Base-by-base conservation (phyloP, 164 flowering plant species). In the Tetracentron sinense region DNA sequence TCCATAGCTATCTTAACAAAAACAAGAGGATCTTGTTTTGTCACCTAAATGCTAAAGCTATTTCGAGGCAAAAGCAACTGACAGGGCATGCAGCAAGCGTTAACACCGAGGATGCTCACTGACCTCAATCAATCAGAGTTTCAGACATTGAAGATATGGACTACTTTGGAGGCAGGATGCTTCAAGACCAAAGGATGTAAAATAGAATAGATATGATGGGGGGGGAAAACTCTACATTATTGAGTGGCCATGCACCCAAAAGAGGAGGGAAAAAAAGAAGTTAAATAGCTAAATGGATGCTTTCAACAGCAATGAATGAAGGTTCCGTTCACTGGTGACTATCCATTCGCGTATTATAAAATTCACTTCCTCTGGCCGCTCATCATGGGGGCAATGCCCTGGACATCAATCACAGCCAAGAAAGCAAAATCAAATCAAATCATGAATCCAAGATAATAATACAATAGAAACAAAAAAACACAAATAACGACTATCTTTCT, bases 331-430 rank as follows among this genome's bases (percentile, higher is more conserved):
- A 22, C 17, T 28, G 10, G 30, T 56, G 19, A 26, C 23, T 11
- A 81, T 64, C 96, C 97, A 92, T 69, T 84, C 78, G 17, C 70
- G 16, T 7, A 92, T 73, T 4, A 83, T 79, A n/a, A 76, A 67
- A 73, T 89, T 92, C 52, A 89, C 96, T 70, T 75, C 78, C 61
- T 81, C 82, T 47, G 97, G 96, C 67, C 29, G 60, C 82, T 89
- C 97, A 64, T 92, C 97, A 42, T 92, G 97, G 16, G 97, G 93
- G 67, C 97, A 91, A 63, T 92, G 96, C 7, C 97, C 97, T 89
- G 81, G 19, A 62, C 70, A 19, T 46, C 30, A 8, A 52, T 10
- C 35, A 0, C 4, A 48, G n/a, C 20, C 0, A 29, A 4, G 3
- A 27, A 22, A 27, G 8, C 1, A 16, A 57, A 0, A 55, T n/a